A percentile compares a stretch with the other conserved stretches of the same genome.
Conservation (phyloP, 352 stramenopile species). For the Globisporangium yorkense region DNA sequence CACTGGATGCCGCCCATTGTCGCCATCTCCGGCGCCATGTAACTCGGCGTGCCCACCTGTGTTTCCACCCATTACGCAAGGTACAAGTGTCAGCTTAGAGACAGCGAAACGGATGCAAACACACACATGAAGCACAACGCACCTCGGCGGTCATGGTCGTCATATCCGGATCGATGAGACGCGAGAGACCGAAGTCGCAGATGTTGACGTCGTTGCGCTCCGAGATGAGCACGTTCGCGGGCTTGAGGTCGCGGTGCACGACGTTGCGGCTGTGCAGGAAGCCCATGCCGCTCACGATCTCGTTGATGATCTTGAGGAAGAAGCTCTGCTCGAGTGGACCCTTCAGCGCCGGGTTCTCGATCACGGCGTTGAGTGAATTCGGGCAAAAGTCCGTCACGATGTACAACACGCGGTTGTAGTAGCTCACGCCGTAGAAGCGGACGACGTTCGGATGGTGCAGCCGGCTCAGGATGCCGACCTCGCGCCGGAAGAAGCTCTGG, state of each 20-base stretch:
- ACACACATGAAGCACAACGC: not conserved
- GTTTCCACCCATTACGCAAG: no score
- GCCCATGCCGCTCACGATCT: constrained; percentile 87
- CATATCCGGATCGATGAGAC: constrained; percentile 78
- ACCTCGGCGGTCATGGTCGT: constrained; percentile 84
- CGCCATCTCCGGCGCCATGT: constrained; percentile 89
- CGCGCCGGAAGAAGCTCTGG: constrained; percentile 86
- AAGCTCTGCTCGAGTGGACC: constrained; percentile 60
- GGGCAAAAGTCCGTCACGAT: constrained; percentile 90
- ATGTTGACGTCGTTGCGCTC: constrained; percentile 90
- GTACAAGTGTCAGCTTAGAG: no score
- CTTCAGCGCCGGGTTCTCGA: constrained; percentile 69
- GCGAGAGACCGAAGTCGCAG: constrained; percentile 91
- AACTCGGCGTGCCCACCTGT: constrained; percentile 84
- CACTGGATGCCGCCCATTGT: constrained; percentile 85
- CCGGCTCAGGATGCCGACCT: constrained; percentile 83
- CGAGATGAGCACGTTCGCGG: constrained; percentile 87
- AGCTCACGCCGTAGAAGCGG: constrained; percentile 87
- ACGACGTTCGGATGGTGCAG: constrained; percentile 88
- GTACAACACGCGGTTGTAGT: constrained; percentile 88
- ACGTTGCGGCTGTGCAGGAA: constrained; percentile 89
- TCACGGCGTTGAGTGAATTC: constrained; percentile 71
- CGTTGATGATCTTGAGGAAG: constrained; percentile 84
- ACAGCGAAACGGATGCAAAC: not conserved
- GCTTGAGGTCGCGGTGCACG: constrained; percentile 87